Evolutionary conservation across 1,139 yeast genomes (phyloP), one percentile per base, ranked within the genome.

Genomic region (Debaryomyces sp.): DNA sequence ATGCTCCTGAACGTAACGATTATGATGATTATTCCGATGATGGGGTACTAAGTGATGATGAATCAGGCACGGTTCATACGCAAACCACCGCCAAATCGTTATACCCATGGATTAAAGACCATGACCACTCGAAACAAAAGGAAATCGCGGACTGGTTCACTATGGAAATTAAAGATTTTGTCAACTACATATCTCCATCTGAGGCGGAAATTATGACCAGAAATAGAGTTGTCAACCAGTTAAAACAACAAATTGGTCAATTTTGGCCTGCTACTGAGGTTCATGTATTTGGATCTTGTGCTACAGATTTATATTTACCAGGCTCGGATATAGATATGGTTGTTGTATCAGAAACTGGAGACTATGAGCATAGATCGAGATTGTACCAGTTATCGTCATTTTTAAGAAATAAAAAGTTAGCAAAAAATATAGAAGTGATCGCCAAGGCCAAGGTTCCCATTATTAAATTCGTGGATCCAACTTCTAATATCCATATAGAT

Each of bases 261-360:
- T 73, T 87, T 48, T 94, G 99, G 98, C 84, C 85, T 0, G 89
- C 84, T 53, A 86, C 96, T 3, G 87, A 86, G 49, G 81, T 88
- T 8, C 88, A 86, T 57, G 96, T 92, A 13, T 94, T 95, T 73
- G 99, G 99, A 0, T 91, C 98, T 0, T 89, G 84, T 65, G 98
- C 99, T 0, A 92, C 99, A 0, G 97, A 92, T 63, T 71, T 95
- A 53, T 94, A 92, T 60, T 73, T 95, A 22, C 99, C 99, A 0
- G 97, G 97, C 1, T 90, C 97, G 0, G 99, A 95, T 73, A 91
- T 95, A 32, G 99, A 95, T 68, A 85, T 95, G 85, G 98, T 92
- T 39, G 81, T 95, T 24, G 75, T 86, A 7, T 87, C 96, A 9
- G 71, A 75, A 15, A 66, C 75, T 3, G 87, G 88, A 3, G 80